A percentile compares a stretch with the other conserved stretches of the same genome.
phyloP scores from a whole-genome alignment of 371 early-diverging fungal genomes.

The Circinella minor region DNA sequence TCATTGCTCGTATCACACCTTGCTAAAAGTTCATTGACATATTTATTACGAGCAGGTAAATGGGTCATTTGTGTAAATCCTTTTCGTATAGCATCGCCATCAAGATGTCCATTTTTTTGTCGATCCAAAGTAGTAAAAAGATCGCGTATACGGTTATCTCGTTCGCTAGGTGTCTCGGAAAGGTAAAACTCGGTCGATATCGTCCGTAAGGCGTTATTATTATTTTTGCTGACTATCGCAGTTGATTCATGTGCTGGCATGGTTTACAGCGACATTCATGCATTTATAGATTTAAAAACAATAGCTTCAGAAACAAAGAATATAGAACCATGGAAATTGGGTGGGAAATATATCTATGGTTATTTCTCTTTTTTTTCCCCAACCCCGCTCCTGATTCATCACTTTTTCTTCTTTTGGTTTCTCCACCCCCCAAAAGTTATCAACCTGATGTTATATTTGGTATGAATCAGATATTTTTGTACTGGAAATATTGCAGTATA shows the following conservation, averaged over 20 bases:
- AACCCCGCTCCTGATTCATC: not conserved
- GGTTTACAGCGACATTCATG: slow-evolving; percentile 5
- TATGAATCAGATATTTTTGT: too few species aligned
- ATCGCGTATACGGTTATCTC: slow-evolving; percentile 44
- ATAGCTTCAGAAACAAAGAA: not conserved
- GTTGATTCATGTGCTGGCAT: slow-evolving; percentile 8
- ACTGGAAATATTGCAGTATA: too few species aligned
- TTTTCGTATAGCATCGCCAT: slow-evolving; percentile 42
- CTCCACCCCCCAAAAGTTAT: too few species aligned
- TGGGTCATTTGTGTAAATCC: slow-evolving; percentile 49
- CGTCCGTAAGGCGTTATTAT: slow-evolving; percentile 7
- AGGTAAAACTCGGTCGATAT: slow-evolving; percentile 39
- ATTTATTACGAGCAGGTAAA: slow-evolving; percentile 44
- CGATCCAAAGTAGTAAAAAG: slow-evolving; percentile 48
- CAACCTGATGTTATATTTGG: too few species aligned
- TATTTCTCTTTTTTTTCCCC: not conserved
- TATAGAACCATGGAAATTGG: slow-evolving; percentile 1
- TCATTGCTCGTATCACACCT: slow-evolving; percentile 58
- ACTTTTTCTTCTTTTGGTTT: not conserved
- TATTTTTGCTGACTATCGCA: slow-evolving; percentile 7
- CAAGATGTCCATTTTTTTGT: slow-evolving; percentile 35
- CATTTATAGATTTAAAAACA: slow-evolving; percentile 2
- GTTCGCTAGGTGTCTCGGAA: slow-evolving; percentile 44
- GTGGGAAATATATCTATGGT: not conserved
- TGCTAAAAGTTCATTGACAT: slow-evolving; percentile 56